Evolutionary conservation across 768 basidiomycete species (phyloP).

Genomic region (Coprinopsis marcescibilis): DNA sequence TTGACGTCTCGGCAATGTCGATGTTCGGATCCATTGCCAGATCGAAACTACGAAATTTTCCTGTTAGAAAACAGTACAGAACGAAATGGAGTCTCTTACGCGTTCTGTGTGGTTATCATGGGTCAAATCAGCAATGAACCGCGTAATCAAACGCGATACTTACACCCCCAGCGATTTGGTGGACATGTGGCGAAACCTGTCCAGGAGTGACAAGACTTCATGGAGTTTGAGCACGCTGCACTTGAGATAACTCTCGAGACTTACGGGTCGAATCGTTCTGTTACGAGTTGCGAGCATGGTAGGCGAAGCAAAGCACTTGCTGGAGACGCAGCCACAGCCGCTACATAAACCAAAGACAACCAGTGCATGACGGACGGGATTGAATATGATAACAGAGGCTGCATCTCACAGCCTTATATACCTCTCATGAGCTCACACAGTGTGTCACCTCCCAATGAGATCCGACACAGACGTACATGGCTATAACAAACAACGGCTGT

Average conservation of each 20-base stretch:
- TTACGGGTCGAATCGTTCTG: slow-evolving; percentile 2
- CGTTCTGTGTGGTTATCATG: slow-evolving; percentile 1
- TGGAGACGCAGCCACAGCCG: neutral
- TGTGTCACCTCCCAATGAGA: too few species aligned
- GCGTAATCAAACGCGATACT: neutral
- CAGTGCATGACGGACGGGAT: too few species aligned
- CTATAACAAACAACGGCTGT: too few species aligned
- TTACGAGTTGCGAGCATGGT: slow-evolving; percentile 2
- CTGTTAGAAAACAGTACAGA: neutral
- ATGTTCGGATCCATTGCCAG: slow-evolving; percentile 11
- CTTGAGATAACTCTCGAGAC: neutral
- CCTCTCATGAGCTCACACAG: too few species aligned
- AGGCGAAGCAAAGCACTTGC: neutral
- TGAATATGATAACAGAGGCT: too few species aligned
- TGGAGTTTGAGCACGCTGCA: neutral
- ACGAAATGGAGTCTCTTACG: neutral
- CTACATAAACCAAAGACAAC: too few species aligned
- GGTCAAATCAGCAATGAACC: neutral
- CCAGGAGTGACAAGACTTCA: slow-evolving; percentile 1
- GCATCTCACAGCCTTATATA: too few species aligned
- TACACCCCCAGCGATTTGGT: slow-evolving; percentile 10
- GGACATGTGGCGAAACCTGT: slow-evolving; percentile 2
- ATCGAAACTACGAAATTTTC: slow-evolving; percentile 4
- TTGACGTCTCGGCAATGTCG: slow-evolving; percentile 8
- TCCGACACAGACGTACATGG: too few species aligned